Conservation (phyloP, 139 green algal genomes). For the Picochlorum sp. region DNA sequence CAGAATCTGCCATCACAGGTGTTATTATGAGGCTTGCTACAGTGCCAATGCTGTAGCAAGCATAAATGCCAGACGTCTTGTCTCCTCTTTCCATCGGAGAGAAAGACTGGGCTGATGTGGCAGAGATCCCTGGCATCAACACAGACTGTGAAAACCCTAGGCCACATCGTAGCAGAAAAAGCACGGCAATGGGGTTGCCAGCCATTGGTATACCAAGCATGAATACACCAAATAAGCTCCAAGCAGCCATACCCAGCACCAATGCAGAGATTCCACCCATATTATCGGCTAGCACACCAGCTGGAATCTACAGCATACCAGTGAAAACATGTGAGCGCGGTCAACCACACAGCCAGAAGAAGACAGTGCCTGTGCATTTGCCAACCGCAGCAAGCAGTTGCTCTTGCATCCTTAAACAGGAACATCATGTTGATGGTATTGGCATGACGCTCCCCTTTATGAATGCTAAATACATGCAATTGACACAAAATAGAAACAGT, state of each 20-base stretch:
- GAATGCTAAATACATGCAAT: neutral
- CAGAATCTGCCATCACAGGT: slow-evolving; percentile 24
- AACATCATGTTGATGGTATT: neutral
- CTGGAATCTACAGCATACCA: slow-evolving; percentile 29
- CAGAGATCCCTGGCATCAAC: slow-evolving; percentile 52
- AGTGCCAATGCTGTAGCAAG: slow-evolving; percentile 48
- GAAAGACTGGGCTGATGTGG: slow-evolving; percentile 46
- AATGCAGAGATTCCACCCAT: slow-evolving; percentile 33
- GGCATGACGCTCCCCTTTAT: neutral
- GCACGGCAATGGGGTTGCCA: slow-evolving; percentile 9
- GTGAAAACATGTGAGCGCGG: too few species aligned
- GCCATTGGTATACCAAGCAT: neutral
- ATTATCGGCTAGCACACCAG: slow-evolving; percentile 29
- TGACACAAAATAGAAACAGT: neutral
- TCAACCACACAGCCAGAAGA: neutral
- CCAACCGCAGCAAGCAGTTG: neutral
- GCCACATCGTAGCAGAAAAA: slow-evolving; percentile 26
- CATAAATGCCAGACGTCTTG: slow-evolving; percentile 42
- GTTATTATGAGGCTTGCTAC: slow-evolving; percentile 41
- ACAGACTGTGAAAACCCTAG: slow-evolving; percentile 48
- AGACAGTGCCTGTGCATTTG: neutral
- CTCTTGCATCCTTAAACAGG: neutral
- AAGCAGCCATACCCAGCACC: slow-evolving; percentile 39
- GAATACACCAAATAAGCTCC: slow-evolving; percentile 24
- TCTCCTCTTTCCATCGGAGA: slow-evolving; percentile 20